These are phyloP conservation scores for Linnemannia schmuckeri DNA, from an alignment of 192 early-diverging fungal species.

Conservation along the genomic window DNA sequence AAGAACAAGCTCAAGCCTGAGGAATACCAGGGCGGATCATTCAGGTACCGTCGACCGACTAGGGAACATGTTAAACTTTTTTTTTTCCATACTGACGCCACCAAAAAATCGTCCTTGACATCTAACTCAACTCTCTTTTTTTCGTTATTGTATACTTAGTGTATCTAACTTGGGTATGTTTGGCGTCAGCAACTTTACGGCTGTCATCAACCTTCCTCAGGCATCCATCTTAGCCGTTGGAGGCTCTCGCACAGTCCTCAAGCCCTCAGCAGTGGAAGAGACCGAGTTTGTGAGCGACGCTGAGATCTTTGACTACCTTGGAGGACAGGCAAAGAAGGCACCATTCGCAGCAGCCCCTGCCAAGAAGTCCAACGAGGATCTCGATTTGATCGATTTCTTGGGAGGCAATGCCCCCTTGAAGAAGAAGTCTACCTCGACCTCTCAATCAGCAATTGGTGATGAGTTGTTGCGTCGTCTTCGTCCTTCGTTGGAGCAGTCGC, in stretches of 20 bases:
- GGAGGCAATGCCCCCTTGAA: constrained; percentile 48
- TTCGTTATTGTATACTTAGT: constrained; percentile 30
- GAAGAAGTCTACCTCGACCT: constrained; percentile 46
- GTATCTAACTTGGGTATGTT: constrained; percentile 96
- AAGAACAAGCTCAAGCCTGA: constrained; percentile 88
- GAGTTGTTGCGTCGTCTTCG: constrained; percentile 48
- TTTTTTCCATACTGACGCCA: neutral
- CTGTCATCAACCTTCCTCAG: constrained; percentile 92
- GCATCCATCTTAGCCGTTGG: constrained; percentile 87
- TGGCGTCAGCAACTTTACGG: constrained; percentile 87
- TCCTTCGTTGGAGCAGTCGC: constrained; percentile 39
- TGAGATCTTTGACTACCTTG: constrained; percentile 57
- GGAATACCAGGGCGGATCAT: constrained; percentile 95
- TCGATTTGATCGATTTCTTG: constrained; percentile 65
- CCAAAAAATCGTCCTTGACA: neutral
- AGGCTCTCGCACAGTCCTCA: constrained; percentile 42
- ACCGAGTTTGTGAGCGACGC: constrained; percentile 38
- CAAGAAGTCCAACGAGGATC: constrained; percentile 47
- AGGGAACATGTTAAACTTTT: too few relatives aligned
- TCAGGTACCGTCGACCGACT: constrained; percentile 62
- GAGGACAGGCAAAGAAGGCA: constrained; percentile 43
- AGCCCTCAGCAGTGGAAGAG: constrained; percentile 49
- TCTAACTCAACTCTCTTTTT: neutral
- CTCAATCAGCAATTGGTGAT: constrained; percentile 42
- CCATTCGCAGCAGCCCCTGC: constrained; percentile 39